phyloP scores from a whole-genome alignment of 177 flowering plant genomes.

The Vitis hybrid region DNA sequence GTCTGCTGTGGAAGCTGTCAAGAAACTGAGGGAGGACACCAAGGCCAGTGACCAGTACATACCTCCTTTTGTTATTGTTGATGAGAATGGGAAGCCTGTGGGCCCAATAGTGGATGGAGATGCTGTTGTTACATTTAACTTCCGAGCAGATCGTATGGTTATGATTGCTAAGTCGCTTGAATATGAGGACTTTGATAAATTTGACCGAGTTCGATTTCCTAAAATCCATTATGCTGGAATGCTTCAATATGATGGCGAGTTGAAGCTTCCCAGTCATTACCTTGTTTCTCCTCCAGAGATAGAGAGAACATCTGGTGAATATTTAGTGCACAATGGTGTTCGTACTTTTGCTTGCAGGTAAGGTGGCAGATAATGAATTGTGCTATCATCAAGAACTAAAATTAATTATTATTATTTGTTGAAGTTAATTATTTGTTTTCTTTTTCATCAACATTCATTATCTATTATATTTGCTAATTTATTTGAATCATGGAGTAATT shows the following conservation, averaged over 20 bases:
- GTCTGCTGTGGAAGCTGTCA: constrained; percentile 83
- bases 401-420: background rate
- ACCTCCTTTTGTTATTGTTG: constrained; percentile 95
- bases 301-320: constrained; percentile 98
- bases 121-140: constrained; percentile 95
- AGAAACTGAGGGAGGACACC: constrained; percentile 61
- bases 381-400: background rate
- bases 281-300: constrained; percentile 97
- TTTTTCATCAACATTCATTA: background rate
- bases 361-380: constrained; percentile 1
- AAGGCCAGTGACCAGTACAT: constrained; percentile 77
- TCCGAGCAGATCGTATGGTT: constrained; percentile 96
- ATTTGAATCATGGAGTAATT: background rate
- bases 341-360: constrained; percentile 98
- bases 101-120: constrained; percentile 97
- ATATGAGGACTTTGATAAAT: constrained; percentile 79
- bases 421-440: background rate
- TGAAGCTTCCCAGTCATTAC: constrained; percentile 80
- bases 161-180: constrained; percentile 97
- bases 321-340: constrained; percentile 81
- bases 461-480: background rate
- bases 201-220: constrained; percentile 89
- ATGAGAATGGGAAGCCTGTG: constrained; percentile 77
- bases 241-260: constrained; percentile 98
- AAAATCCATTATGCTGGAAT: constrained; percentile 95